These are phyloP conservation scores for Petunia hybrid DNA, from an alignment of 305 asterid species.

Conservation along the genomic window DNA sequence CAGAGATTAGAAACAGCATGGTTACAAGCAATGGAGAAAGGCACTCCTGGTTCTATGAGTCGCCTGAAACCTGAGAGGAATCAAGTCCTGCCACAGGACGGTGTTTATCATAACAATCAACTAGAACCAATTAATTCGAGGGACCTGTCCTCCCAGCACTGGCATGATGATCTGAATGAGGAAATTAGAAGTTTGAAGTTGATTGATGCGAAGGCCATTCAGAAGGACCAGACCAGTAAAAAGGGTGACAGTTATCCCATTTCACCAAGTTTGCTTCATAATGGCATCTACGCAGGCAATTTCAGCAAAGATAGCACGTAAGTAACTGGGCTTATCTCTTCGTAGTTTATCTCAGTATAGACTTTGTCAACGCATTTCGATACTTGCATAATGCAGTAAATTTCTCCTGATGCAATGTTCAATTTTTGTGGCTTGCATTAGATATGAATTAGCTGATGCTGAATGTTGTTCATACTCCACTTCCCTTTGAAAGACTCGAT, in stretches of 20 bases:
- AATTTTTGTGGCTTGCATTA: conserved; percentile 13
- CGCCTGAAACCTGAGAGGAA: conserved; percentile 78
- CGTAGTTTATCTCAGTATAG: conserved; percentile 30
- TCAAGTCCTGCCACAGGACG: conserved; percentile 83
- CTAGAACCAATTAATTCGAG: conserved; percentile 47
- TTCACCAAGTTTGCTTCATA: conserved; percentile 87
- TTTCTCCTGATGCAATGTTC: neutral
- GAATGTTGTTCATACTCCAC: neutral
- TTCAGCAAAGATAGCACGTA: conserved; percentile 71
- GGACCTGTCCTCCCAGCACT: conserved; percentile 55
- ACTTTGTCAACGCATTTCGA: neutral
- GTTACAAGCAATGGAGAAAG: conserved; percentile 88
- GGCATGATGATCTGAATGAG: conserved; percentile 74
- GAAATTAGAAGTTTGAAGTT: conserved; percentile 68
- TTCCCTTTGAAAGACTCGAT: neutral
- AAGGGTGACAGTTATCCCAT: conserved; percentile 62
- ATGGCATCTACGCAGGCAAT: conserved; percentile 58
- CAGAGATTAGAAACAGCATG: conserved; percentile 90
- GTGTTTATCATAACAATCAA: conserved; percentile 46
- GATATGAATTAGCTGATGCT: neutral
- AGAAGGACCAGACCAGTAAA: conserved; percentile 52
- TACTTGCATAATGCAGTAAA: neutral
- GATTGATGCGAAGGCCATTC: conserved; percentile 48
- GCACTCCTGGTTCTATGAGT: conserved; percentile 65
- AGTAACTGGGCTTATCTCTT: conserved; percentile 46